Conservation (phyloP, 2,329 filamentous ascomycete species). For the Trichoderma hamatum region DNA sequence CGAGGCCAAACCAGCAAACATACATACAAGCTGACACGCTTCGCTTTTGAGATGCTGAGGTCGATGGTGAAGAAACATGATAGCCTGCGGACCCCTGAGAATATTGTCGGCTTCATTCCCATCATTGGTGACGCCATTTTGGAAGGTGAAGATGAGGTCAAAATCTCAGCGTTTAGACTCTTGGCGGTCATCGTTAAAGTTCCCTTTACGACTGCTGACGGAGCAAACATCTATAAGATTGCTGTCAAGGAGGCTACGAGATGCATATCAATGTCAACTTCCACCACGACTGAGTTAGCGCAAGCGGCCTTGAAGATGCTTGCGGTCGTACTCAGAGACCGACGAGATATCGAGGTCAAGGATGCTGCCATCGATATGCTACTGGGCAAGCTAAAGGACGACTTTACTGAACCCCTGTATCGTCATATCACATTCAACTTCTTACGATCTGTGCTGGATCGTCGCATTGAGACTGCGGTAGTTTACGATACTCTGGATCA, state of each 20-base stretch:
- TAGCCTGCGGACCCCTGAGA: slow-evolving; percentile 74
- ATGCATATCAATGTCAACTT: slow-evolving; percentile 74
- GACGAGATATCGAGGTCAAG: slow-evolving; percentile 73
- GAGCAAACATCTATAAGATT: slow-evolving; percentile 66
- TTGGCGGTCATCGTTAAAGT: slow-evolving; percentile 84
- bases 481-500: slow-evolving; percentile 93
- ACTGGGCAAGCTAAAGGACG: slow-evolving; percentile 78
- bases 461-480: slow-evolving; percentile 80
- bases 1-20: slow-evolving; percentile 76
- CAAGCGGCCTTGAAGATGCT: slow-evolving; percentile 90
- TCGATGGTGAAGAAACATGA: slow-evolving; percentile 86
- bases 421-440: slow-evolving; percentile 96
- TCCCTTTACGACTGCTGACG: slow-evolving; percentile 73
- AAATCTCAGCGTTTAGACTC: slow-evolving; percentile 83
- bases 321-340: slow-evolving; percentile 80
- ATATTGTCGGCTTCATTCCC: slow-evolving; percentile 83
- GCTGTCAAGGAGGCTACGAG: slow-evolving; percentile 85
- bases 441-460: slow-evolving; percentile 80
- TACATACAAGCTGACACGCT: slow-evolving; percentile 83
- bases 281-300: slow-evolving; percentile 79
- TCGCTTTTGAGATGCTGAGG: slow-evolving; percentile 84
- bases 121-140: slow-evolving; percentile 86
- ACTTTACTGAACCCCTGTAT: slow-evolving; percentile 88
- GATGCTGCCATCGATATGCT: slow-evolving; percentile 82
- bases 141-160: slow-evolving; percentile 86